phyloP scores from a whole-genome alignment of 352 stramenopile species.

The Phytophthora pluvialis region DNA sequence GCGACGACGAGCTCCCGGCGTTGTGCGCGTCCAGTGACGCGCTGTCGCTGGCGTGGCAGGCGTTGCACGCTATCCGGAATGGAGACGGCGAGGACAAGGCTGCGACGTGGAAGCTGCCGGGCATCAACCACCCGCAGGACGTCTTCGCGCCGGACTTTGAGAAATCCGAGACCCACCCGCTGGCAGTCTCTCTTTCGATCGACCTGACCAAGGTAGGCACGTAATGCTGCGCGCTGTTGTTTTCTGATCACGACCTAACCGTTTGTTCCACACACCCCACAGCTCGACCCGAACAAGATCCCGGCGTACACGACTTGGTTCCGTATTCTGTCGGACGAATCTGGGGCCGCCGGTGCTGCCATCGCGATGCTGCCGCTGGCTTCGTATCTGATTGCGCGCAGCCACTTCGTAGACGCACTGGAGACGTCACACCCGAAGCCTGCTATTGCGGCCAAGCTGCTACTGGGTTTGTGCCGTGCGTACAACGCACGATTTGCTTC shows the following conservation, averaged over 20 bases:
- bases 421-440: conserved; percentile 78
- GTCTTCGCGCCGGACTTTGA: conserved; percentile 44
- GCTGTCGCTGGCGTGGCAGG: conserved; percentile 65
- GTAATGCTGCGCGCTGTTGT: neutral
- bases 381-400: conserved; percentile 70
- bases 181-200: conserved; percentile 52
- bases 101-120: conserved; percentile 53
- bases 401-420: conserved; percentile 57
- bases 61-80: conserved; percentile 52
- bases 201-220: conserved; percentile 53
- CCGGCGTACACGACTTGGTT: conserved; percentile 72
- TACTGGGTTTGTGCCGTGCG: conserved; percentile 59
- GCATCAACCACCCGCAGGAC: conserved; percentile 64
- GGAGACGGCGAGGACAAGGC: conserved; percentile 38
- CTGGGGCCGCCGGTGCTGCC: conserved; percentile 61
- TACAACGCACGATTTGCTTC: conserved; percentile 71
- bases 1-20: conserved; percentile 51
- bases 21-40: conserved; percentile 72
- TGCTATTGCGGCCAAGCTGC: conserved; percentile 70
- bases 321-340: conserved; percentile 79
- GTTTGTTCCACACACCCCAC: neutral
- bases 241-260: conserved; percentile 1
- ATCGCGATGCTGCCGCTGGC: conserved; percentile 73
- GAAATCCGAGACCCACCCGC: conserved; percentile 47
- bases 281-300: conserved; percentile 71